These are phyloP conservation scores for Aspergillus vadensis DNA, from an alignment of 2,329 filamentous ascomycete genomes.

Conservation along the genomic window DNA sequence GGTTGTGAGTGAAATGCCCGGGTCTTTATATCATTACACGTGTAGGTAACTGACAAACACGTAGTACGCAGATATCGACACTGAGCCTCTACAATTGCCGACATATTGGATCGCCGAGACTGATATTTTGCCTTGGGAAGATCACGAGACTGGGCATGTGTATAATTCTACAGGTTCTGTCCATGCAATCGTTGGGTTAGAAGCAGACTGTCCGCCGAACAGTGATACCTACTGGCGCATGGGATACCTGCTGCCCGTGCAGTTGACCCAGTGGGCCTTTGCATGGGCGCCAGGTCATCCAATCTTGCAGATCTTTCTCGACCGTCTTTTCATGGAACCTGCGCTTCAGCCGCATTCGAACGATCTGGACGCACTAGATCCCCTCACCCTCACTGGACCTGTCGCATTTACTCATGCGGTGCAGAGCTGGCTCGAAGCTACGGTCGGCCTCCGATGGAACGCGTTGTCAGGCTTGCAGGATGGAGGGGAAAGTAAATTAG, in stretches of 20 bases:
- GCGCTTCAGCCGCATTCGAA: conserved; percentile 8
- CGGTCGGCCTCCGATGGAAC: conserved; percentile 33
- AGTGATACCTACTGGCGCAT: conserved; percentile 36
- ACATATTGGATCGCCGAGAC: conserved; percentile 27
- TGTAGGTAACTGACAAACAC: neutral
- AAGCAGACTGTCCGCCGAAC: conserved; percentile 32
- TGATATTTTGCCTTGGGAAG: conserved; percentile 32
- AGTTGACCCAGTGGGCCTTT: conserved; percentile 38
- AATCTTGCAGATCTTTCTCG: conserved; percentile 30
- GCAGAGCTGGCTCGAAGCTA: conserved; percentile 25
- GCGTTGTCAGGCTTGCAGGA: conserved; percentile 33
- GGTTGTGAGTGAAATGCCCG: conserved; percentile 10
- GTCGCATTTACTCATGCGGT: conserved; percentile 33
- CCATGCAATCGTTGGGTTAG: conserved; percentile 33
- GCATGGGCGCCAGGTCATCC: conserved; percentile 32
- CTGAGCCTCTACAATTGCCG: conserved; percentile 31
- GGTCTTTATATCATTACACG: accelerated
- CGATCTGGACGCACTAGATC: conserved; percentile 28
- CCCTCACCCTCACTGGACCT: conserved; percentile 33
- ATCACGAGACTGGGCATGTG: conserved; percentile 22
- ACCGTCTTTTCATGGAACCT: conserved; percentile 18
- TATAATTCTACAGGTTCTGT: conserved; percentile 27
- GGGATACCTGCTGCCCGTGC: conserved; percentile 36
- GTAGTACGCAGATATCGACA: conserved; percentile 39
- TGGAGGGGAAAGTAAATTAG: conserved; percentile 31